These are phyloP conservation scores for Psilocybe subaeruginosa DNA, from an alignment of 768 basidiomycete species.

Conservation along the genomic window DNA sequence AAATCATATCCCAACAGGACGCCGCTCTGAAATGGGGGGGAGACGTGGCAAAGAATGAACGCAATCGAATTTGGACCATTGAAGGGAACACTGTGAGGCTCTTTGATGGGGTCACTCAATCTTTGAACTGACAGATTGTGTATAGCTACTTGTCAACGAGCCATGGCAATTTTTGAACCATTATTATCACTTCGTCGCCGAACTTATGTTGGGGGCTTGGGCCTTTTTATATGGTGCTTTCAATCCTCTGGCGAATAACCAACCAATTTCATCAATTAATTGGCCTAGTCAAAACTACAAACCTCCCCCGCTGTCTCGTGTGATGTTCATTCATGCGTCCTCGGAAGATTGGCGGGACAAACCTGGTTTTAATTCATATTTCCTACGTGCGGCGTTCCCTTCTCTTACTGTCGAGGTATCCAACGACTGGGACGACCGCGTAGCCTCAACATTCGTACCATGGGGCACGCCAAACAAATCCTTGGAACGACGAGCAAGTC, in stretches of 20 bases:
- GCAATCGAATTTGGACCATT: slow-evolving; percentile 64
- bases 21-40: slow-evolving; percentile 63
- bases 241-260: slow-evolving; percentile 9
- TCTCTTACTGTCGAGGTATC: slow-evolving; percentile 67
- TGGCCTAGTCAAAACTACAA: slow-evolving; percentile 7
- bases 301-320: slow-evolving; percentile 60
- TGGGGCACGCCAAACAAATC: slow-evolving; percentile 16
- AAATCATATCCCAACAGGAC: slow-evolving; percentile 58
- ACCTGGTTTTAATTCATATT: slow-evolving; percentile 78
- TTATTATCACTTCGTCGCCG: slow-evolving; percentile 88
- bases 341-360: slow-evolving; percentile 70
- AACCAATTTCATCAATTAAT: slow-evolving; percentile 19
- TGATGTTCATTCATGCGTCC: slow-evolving; percentile 69
- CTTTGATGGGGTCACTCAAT: too few species aligned
- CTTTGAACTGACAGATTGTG: not conserved
- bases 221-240: slow-evolving; percentile 71
- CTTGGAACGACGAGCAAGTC: slow-evolving; percentile 12
- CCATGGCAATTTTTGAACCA: slow-evolving; percentile 79
- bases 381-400: slow-evolving; percentile 76
- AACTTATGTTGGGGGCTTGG: slow-evolving; percentile 77
- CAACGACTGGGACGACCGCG: slow-evolving; percentile 74
- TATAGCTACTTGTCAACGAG: slow-evolving; percentile 65
- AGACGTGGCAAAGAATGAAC: slow-evolving; percentile 17
- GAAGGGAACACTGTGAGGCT: slow-evolving; percentile 68
- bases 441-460: slow-evolving; percentile 29